Evolutionary conservation across 2,329 filamentous ascomycete genomes (phyloP), one percentile per base, ranked within the genome.

Genomic region (Basipetospora chlamydospora): DNA sequence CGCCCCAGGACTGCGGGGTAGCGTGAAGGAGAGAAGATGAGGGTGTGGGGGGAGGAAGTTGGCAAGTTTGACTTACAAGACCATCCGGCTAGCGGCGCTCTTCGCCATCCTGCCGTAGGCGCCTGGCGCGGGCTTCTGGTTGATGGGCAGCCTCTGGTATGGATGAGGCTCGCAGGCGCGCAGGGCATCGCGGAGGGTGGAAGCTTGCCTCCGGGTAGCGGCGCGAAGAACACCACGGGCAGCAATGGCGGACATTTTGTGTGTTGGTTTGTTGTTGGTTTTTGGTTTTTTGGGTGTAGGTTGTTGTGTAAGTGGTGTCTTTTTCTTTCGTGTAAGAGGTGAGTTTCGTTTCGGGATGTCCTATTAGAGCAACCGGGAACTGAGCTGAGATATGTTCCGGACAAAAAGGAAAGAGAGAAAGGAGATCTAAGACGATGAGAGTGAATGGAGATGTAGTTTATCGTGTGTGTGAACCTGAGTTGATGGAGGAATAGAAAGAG

Each of bases 31-130:
- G n/a, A n/a, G n/a, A n/a, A n/a, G 4, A 28, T 13, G 31, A 12
- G 12, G 33, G n/a, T 12, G 16, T 20, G 4, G 28, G 17, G 28
- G 7, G 23, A 17, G 10, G n/a, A n/a, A n/a, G n/a, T n/a, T n/a
- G n/a, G n/a, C n/a, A n/a, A n/a, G n/a, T n/a, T n/a, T n/a, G n/a
- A 52, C 56, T 48, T 52, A 59, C 56, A 55, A 29, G 18, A 49
- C 39, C n/a, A 47, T 43, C 36, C 55, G 54, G 35, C 43, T 46
- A 8, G 49, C 50, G 37, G 50, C 43, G 23, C 52, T 49, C 47
- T 51, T 54, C 31, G 48, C 40, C 41, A 57, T 47, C 36, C 43
- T 47, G 28, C 42, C 46, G 44, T 55, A 59, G 40, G 58, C 52
- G 28, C 46, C 47, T 22, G 38, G 40, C n/a, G 51, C 50, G 10